phyloP scores from a whole-genome alignment of 371 early-diverging fungal species.

The Funneliformis caledonium region DNA sequence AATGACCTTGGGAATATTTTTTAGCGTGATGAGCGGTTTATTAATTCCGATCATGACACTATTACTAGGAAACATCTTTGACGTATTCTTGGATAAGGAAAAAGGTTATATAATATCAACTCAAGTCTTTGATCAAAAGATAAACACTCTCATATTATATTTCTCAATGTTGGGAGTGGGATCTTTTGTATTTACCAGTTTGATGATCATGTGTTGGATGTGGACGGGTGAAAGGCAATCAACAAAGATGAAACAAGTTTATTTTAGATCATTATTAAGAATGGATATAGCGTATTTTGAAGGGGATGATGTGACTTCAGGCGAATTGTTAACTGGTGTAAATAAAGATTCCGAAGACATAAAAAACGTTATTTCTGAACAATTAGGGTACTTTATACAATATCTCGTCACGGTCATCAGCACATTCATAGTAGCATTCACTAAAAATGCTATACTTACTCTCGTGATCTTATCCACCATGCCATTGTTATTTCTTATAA shows the following conservation, averaged over 20 bases:
- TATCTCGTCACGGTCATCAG: not conserved
- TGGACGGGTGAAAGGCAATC: conserved; percentile 37
- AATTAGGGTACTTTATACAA: conserved; percentile 21
- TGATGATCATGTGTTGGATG: conserved; percentile 17
- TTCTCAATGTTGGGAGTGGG: not conserved
- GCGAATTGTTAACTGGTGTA: conserved; percentile 23
- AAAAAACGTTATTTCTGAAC: conserved; percentile 22
- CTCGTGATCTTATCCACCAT: conserved; percentile 19
- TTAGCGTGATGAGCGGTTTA: conserved; percentile 10
- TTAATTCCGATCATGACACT: conserved; percentile 20
- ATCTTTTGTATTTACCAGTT: not conserved
- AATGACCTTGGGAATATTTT: conserved; percentile 26
- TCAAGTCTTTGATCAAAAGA: not conserved
- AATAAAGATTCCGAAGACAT: conserved; percentile 35
- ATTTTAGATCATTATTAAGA: conserved; percentile 35
- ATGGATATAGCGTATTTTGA: conserved; percentile 34
- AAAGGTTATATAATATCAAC: conserved; percentile 14
- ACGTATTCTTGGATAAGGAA: conserved; percentile 12
- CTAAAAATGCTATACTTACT: not conserved
- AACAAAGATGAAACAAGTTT: conserved; percentile 21
- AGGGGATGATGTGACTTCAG: conserved; percentile 30
- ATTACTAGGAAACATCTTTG: conserved; percentile 26
- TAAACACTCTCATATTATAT: not conserved
- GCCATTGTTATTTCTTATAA: conserved; percentile 4
- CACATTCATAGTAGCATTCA: conserved; percentile 21